Percentiles rank a stretch among this genome's conserved stretches.
Conservation (phyloP, 306 rosid genomes). For the Gynostemma pentaphyllum region DNA sequence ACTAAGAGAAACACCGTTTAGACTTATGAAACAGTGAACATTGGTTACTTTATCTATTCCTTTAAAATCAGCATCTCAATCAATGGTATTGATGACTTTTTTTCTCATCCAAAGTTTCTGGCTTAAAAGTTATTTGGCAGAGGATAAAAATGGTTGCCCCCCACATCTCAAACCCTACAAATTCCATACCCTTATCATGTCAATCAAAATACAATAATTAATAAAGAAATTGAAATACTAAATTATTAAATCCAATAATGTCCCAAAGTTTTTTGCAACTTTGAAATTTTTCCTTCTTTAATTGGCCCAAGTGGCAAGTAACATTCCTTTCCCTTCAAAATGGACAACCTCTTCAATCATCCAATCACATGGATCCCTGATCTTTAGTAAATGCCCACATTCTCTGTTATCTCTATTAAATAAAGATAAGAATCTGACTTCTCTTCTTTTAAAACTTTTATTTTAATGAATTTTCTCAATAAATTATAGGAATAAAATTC, state of each 20-base stretch:
- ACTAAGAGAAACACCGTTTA: no score
- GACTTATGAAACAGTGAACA: no score
- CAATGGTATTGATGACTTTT: conserved; percentile 4
- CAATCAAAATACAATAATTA: neutral
- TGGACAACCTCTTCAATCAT: neutral
- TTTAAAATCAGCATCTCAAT: no score
- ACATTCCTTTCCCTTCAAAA: conserved; percentile 6
- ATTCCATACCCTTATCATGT: conserved; percentile 4
- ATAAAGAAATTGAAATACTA: neutral
- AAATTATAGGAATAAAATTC: no score
- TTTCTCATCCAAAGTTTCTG: neutral
- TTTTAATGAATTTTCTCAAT: no score
- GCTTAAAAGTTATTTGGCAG: no score
- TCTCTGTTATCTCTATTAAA: no score
- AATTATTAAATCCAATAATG: conserved; percentile 2
- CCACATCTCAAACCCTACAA: neutral
- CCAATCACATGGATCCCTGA: neutral
- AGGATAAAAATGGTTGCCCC: conserved; percentile 1
- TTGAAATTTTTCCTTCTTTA: neutral
- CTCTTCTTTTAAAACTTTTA: no score
- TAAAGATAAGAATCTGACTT: no score
- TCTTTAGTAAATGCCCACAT: neutral
- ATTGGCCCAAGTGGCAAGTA: neutral
- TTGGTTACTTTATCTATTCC: neutral
- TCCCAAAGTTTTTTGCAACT: neutral